Percentiles rank a stretch among this genome's conserved stretches.
Conservation (phyloP, 345 rosid species). For the Brassica rapa region DNA sequence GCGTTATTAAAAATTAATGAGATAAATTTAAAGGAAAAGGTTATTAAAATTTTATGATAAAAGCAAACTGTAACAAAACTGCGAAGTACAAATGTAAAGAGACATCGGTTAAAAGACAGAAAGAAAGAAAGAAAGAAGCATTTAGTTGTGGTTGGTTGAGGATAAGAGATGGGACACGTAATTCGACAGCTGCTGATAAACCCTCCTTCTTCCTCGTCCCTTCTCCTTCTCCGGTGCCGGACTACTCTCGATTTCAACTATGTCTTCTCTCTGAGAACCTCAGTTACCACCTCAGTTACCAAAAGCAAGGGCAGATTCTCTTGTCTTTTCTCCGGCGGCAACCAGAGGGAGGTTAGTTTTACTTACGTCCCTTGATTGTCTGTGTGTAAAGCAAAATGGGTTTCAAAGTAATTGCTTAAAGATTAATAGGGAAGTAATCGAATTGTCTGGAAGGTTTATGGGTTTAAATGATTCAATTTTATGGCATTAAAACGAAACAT, state of each 20-base stretch:
- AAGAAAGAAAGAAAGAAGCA: background rate
- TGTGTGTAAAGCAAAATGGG: background rate
- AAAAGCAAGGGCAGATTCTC: conserved; percentile 57
- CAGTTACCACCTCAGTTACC: conserved; percentile 39
- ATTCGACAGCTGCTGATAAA: conserved; percentile 39
- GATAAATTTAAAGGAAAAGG: too few relatives aligned
- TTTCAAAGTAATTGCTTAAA: background rate
- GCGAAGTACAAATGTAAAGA: too few relatives aligned
- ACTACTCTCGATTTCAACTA: conserved; percentile 36
- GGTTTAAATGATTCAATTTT: background rate
- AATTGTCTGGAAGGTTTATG: background rate
- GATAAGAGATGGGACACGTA: conserved; percentile 48
- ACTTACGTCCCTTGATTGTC: background rate
- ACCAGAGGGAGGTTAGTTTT: conserved; percentile 58
- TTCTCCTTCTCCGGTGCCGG: conserved; percentile 31
- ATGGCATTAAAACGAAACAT: background rate
- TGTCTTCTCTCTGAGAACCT: conserved; percentile 44
- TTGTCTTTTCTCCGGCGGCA: conserved; percentile 70
- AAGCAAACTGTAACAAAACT: too few relatives aligned
- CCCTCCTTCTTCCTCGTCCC: conserved; percentile 42
- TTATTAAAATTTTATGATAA: too few relatives aligned
- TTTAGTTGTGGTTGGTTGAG: background rate
- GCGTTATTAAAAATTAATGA: too few relatives aligned
- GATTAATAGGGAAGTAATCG: background rate
- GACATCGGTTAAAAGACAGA: background rate